phyloP scores from a whole-genome alignment of 1,139 yeast genomes.

The Kodamaea ohmeri region DNA sequence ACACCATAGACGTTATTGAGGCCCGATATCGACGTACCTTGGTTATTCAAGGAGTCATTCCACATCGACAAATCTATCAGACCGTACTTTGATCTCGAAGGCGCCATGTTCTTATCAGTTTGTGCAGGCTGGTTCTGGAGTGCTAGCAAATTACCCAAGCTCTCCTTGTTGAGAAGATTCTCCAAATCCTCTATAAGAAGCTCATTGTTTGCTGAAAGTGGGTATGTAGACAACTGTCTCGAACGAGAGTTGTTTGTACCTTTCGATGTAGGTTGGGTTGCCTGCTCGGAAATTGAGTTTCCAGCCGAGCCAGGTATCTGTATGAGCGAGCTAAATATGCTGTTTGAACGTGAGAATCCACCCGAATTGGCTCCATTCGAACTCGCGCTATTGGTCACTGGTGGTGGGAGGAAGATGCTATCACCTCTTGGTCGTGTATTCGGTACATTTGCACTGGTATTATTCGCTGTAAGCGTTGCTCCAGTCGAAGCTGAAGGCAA shows the following conservation, averaged over 20 bases:
- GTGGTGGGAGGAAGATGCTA: conserved; percentile 27
- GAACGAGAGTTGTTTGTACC: conserved; percentile 7
- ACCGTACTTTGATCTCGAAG: conserved; percentile 23
- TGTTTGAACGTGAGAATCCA: conserved; percentile 34
- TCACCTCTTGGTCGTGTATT: conserved; percentile 22
- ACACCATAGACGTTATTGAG: conserved; percentile 17
- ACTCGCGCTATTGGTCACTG: conserved; percentile 13
- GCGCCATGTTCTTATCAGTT: conserved; percentile 9
- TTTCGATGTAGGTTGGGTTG: conserved; percentile 7
- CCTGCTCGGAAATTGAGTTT: conserved; percentile 32
- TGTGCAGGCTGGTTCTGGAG: conserved; percentile 12
- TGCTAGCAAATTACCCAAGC: conserved; percentile 33
- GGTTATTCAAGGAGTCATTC: conserved; percentile 14
- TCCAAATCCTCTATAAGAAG: conserved; percentile 43
- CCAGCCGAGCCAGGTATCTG: conserved; percentile 38
- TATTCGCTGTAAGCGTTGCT: background rate
- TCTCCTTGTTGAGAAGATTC: conserved; percentile 42
- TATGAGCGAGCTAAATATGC: conserved; percentile 42
- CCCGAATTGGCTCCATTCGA: conserved; percentile 5
- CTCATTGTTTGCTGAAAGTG: conserved; percentile 17
- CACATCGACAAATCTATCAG: conserved; percentile 31
- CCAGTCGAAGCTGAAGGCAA: background rate
- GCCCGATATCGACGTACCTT: conserved; percentile 9
- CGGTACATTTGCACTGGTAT: conserved; percentile 1
- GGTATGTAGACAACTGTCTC: conserved; percentile 17